Percentiles rank a stretch among this genome's conserved stretches.
Evolutionary conservation across 1,284 basidiomycete genomes (phyloP).

Genomic region (Agaricales sp.): DNA sequence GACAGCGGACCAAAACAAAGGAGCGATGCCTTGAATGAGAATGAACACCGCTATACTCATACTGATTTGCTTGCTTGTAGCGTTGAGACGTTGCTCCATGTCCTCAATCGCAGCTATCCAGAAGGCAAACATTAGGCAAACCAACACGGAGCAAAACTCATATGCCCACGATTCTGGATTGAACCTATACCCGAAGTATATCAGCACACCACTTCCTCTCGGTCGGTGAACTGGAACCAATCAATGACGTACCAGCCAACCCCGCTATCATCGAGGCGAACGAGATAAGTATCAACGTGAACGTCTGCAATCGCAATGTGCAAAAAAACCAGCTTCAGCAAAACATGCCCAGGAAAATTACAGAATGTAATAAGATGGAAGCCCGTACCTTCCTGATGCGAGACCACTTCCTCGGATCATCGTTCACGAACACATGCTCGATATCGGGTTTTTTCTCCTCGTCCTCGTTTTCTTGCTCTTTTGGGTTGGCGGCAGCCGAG

Average conservation of each 20-base stretch:
- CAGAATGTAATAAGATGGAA: background rate
- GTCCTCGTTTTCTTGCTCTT: background rate
- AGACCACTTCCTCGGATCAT: slow-evolving; percentile 77
- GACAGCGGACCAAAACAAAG: slow-evolving; percentile 61
- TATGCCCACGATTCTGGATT: slow-evolving; percentile 54
- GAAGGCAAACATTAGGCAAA: slow-evolving; percentile 2
- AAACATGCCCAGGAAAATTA: slow-evolving; percentile 3
- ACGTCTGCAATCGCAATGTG: slow-evolving; percentile 27
- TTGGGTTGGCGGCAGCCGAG: background rate
- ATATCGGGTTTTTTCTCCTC: slow-evolving; percentile 33
- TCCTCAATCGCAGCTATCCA: slow-evolving; percentile 42
- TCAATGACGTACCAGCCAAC: slow-evolving; percentile 43
- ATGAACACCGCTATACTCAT: slow-evolving; percentile 73
- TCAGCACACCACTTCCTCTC: background rate
- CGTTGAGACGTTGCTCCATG: slow-evolving; percentile 55
- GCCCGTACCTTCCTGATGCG: slow-evolving; percentile 45
- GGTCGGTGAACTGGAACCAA: background rate
- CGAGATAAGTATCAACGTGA: slow-evolving; percentile 46
- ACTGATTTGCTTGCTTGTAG: slow-evolving; percentile 60
- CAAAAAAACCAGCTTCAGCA: background rate
- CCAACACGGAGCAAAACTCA: slow-evolving; percentile 12
- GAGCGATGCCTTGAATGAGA: slow-evolving; percentile 62
- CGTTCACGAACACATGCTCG: slow-evolving; percentile 53
- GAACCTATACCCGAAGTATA: slow-evolving; percentile 11
- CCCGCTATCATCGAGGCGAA: slow-evolving; percentile 59